phyloP scores from a whole-genome alignment of 345 rosid genomes.

The Firmiana major region DNA sequence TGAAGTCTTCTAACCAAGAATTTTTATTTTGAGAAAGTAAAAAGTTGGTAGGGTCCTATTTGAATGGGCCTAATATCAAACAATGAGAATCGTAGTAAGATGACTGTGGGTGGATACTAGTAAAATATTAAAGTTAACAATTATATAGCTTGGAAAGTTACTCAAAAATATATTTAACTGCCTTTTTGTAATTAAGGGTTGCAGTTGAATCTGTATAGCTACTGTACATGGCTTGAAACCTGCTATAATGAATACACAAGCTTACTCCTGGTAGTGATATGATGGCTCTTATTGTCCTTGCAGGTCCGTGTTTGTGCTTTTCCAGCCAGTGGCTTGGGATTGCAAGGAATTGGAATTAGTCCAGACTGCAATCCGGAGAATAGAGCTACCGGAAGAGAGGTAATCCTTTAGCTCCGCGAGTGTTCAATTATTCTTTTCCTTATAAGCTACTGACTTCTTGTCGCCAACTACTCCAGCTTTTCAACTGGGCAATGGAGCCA shows the following conservation, averaged over 20 bases:
- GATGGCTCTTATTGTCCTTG: not conserved
- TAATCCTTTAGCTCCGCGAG: constrained; percentile 19
- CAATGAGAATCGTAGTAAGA: not conserved
- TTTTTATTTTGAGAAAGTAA: not conserved
- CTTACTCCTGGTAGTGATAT: not conserved
- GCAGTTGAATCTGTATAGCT: not conserved
- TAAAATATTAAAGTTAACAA: not conserved
- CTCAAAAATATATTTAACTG: not conserved
- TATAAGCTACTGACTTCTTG: constrained; percentile 3
- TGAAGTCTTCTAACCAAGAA: not conserved
- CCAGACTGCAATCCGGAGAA: constrained; percentile 88
- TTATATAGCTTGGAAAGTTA: not conserved
- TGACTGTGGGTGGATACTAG: not conserved
- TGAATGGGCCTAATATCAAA: not conserved
- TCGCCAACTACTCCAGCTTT: constrained; percentile 45
- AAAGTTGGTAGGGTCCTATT: not conserved
- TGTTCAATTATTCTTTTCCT: not conserved
- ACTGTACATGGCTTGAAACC: not conserved
- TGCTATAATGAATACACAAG: not conserved
- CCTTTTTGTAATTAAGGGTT: not conserved
- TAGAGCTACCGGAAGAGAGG: constrained; percentile 70
- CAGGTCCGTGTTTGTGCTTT: constrained; percentile 94
- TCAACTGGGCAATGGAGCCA: constrained; percentile 94
- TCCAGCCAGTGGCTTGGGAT: constrained; percentile 51
- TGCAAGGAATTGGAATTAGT: constrained; percentile 78